A percentile compares a stretch with the other conserved stretches of the same genome.
Conservation (phyloP, 2,329 filamentous ascomycete genomes). For the Hymenoscyphus infarciens region DNA sequence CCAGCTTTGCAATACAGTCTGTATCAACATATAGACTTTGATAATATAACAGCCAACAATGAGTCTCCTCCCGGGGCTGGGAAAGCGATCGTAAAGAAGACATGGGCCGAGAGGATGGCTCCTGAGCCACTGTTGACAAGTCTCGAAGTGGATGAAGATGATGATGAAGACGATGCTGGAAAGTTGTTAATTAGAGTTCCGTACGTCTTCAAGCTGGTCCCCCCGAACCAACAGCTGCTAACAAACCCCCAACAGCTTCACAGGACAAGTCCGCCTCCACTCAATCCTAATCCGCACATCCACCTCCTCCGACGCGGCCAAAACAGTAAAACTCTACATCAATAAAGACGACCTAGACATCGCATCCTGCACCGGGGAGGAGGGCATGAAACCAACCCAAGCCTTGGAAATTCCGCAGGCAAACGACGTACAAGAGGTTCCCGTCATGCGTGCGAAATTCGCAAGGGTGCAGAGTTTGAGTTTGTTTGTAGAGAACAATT, state of each 20-base stretch:
- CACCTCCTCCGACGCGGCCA: slow-evolving; percentile 65
- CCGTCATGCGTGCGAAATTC: slow-evolving; percentile 84
- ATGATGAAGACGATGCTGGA: slow-evolving; percentile 67
- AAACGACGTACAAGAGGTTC: slow-evolving; percentile 78
- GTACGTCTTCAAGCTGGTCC: slow-evolving; percentile 48
- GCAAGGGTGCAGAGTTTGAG: slow-evolving; percentile 77
- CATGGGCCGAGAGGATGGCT: slow-evolving; percentile 77
- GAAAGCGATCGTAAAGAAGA: slow-evolving; percentile 77
- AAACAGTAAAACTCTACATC: slow-evolving; percentile 80
- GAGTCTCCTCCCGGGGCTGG: slow-evolving; percentile 68
- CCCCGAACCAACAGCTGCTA: neutral
- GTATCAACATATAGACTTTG: slow-evolving; percentile 89
- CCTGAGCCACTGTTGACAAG: slow-evolving; percentile 73
- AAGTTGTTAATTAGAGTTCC: slow-evolving; percentile 91
- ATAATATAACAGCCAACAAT: slow-evolving; percentile 79
- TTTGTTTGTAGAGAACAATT: slow-evolving; percentile 92
- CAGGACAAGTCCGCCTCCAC: slow-evolving; percentile 89
- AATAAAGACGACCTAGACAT: slow-evolving; percentile 86
- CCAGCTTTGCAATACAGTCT: slow-evolving; percentile 87
- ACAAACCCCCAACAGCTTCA: slow-evolving; percentile 59
- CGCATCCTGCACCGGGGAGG: too few relatives aligned
- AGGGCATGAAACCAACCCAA: slow-evolving; percentile 60
- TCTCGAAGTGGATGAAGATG: slow-evolving; percentile 5
- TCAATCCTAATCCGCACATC: slow-evolving; percentile 82
- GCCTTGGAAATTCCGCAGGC: slow-evolving; percentile 74